Base-by-base conservation (phyloP, 148 eudicot genomes). In the Bassia scoparia region DNA sequence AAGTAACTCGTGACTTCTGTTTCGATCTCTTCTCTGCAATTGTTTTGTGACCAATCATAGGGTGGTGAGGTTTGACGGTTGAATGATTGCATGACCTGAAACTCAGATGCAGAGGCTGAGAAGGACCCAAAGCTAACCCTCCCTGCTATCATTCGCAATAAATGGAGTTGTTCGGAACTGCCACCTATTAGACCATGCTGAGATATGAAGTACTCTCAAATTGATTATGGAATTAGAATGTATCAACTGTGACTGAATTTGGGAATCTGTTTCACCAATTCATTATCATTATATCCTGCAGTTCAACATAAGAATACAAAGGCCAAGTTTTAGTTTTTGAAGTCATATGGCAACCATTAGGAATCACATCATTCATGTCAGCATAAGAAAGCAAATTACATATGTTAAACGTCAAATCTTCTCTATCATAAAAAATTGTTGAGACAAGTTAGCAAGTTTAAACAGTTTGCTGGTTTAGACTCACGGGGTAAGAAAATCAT, bases 1-100 rank as follows among this genome's bases (percentile, higher is more conserved):
- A 26, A 92, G 98, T 78, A 92, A 83, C 72, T 89, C 97, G 38
- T 89, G 87, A 75, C 97, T 92, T 77, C 87, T 85, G 44, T 83
- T 68, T n/a, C 97, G 62, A 92, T 92, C 56, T 92, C 97, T 34
- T 92, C 97, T 92, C 97, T 2, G 96, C 82, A 49, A 90, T 69
- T 37, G 80, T 80, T 85, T 14, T 79, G 83, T 13, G 93, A 80
- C 97, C 97, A 92, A 56, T 85, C 90, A 20, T 85, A 92, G 0
- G 90, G 89, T n/a, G 76, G 87, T 88, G 17, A 77, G 68, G 71
- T 55, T 79, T 37, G 84, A 27, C 24, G 80, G 85, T 38, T 85
- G 97, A 72, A 61, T 2, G 89, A 78, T 33, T 87, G 56, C 74
- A 74, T 68, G 0, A 76, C 67, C 62, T 85, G 88, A 76, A 88